Percentiles rank a stretch among this genome's conserved stretches.
These are phyloP conservation scores for Colletotrichum sp. DNA, from an alignment of 2,329 filamentous ascomycete genomes.

Conservation along the genomic window DNA sequence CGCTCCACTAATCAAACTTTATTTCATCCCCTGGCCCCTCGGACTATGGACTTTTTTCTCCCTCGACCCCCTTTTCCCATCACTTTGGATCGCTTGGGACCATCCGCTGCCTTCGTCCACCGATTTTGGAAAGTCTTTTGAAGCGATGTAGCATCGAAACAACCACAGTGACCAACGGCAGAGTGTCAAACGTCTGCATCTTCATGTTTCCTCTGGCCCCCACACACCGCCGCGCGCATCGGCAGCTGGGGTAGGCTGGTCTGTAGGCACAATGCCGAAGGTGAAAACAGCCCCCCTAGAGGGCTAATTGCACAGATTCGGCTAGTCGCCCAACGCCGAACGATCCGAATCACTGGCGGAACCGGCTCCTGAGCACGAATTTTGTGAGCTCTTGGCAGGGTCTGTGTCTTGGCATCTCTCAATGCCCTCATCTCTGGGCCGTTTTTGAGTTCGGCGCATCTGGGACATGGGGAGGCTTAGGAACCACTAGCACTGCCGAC, in stretches of 20 bases:
- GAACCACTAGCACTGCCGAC: neutral
- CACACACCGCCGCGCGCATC: neutral
- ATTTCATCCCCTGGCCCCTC: neutral
- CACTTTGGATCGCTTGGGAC: neutral
- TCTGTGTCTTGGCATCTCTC: neutral
- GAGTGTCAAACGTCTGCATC: neutral
- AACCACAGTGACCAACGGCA: neutral
- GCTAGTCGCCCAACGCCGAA: neutral
- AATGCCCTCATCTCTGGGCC: neutral
- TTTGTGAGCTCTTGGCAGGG: neutral
- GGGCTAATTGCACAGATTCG: neutral
- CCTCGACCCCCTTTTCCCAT: neutral
- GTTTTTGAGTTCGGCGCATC: neutral
- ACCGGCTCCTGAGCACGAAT: neutral
- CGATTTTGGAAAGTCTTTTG: neutral
- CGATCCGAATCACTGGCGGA: neutral
- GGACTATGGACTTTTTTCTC: neutral
- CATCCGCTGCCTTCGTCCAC: neutral
- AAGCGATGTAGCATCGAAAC: neutral
- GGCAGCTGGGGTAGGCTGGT: neutral
- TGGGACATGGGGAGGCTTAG: neutral
- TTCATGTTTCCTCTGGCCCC: neutral
- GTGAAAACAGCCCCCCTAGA: neutral
- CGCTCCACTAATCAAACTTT: conserved; percentile 7
- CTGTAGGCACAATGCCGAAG: conserved; percentile 1